Conservation (phyloP, 108 stramenopile species). For the Phaeodactylum tricornutum region DNA sequence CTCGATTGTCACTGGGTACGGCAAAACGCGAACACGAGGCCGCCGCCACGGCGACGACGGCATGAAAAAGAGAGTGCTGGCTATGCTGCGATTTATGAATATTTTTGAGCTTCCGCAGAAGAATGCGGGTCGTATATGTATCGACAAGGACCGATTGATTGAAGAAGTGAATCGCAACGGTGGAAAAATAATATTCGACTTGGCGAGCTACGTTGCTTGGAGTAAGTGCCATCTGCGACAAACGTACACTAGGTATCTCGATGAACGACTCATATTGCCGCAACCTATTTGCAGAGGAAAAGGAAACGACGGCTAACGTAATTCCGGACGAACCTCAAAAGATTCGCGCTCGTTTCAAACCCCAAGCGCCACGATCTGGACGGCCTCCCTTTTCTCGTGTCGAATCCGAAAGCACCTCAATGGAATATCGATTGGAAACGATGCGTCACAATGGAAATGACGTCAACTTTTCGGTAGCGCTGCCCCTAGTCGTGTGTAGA, state of each 20-base stretch:
- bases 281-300: conserved; percentile 22
- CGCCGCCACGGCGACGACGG: conserved; percentile 70
- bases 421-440: conserved; percentile 27
- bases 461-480: conserved; percentile 4
- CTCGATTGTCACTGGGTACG: conserved; percentile 86
- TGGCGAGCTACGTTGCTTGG: conserved; percentile 33
- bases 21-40: conserved; percentile 69
- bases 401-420: conserved; percentile 22
- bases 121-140: conserved; percentile 74
- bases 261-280: not conserved
- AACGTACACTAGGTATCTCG: not conserved
- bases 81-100: conserved; percentile 81
- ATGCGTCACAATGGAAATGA: conserved; percentile 10
- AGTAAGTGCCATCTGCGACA: conserved; percentile 5
- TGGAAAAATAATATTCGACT: conserved; percentile 69
- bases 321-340: conserved; percentile 55
- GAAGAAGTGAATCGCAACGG: conserved; percentile 49
- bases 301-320: conserved; percentile 38
- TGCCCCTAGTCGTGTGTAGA: not conserved
- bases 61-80: conserved; percentile 72
- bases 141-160: conserved; percentile 54
- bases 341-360: conserved; percentile 56
- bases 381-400: conserved; percentile 30
- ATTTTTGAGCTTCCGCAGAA: conserved; percentile 59
- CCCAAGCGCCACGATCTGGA: conserved; percentile 19